Evolutionary conservation across 305 asterid species (phyloP), one percentile per base, ranked within the genome.

Genomic region (Fraxinus sp.): DNA sequence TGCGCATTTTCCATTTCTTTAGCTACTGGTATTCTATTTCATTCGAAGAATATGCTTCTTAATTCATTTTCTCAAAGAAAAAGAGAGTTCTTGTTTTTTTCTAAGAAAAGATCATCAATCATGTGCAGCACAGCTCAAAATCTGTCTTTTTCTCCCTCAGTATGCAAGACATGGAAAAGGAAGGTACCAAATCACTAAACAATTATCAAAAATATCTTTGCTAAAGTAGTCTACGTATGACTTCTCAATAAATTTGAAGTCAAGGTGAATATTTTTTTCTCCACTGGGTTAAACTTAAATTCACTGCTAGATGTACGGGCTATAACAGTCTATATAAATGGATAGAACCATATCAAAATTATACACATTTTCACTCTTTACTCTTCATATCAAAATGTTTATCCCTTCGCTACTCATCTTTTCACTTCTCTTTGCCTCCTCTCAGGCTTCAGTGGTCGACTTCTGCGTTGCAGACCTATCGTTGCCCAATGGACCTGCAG

Each of bases 401-500:
- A 76, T 89, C 57, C 88, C 80, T 28, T 26, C 33, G n/a, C 74
- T 68, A 46, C 8, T 83, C 87, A 82, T 94, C 80, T 41, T 81
- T 89, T 52, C 84, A 78, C 78, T 88, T 84, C 78, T 88, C 81
- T 83, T 85, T 85, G 41, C 88, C 80, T 14, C 91, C 37, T 16
- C 93, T 68, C 44, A 81, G 26, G 92, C 94, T 76, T 88, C 89
- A 4, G 97, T 85, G n/a, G 89, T 83, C 10, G 98, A 95, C 85
- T 95, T 93, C 88, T 95, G 98, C 80, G 97, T 95, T 0, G 98
- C 91, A 0, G 97, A 93, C 91, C 89, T 90, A 20, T 37, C 87
- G 28, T 73, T 74, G 7, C 89, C 93, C 0, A 37, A 83, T 0
- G 84, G 88, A 18, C 98, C 97, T 4, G 88, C 93, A 37, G 98